Conservation (phyloP, 805 yeast genomes). For the Candida quercuum region DNA sequence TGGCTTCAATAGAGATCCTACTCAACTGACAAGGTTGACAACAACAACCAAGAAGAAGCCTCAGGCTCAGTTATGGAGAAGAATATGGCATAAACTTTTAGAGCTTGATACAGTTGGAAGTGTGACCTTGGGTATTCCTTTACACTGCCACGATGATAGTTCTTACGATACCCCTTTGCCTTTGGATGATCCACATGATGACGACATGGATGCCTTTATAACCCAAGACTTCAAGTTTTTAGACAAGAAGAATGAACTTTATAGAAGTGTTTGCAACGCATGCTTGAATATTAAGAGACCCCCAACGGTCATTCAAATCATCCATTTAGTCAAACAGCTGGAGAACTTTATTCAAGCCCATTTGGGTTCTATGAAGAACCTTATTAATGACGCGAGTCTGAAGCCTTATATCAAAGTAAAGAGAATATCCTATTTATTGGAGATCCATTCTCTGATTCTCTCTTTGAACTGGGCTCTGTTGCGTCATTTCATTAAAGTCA, state of each 20-base stretch:
- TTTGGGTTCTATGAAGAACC: slow-evolving; percentile 23
- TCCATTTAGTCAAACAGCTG: slow-evolving; percentile 26
- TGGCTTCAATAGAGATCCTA: slow-evolving; percentile 56
- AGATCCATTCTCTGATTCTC: slow-evolving; percentile 26
- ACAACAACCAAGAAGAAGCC: slow-evolving; percentile 6
- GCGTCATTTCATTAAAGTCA: slow-evolving; percentile 32
- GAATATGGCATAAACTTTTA: slow-evolving; percentile 20
- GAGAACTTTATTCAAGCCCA: slow-evolving; percentile 26
- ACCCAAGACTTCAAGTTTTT: slow-evolving; percentile 27
- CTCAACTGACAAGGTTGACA: slow-evolving; percentile 13
- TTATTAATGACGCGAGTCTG: slow-evolving; percentile 8
- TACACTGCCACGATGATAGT: slow-evolving; percentile 15
- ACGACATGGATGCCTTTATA: slow-evolving; percentile 33
- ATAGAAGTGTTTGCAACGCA: slow-evolving; percentile 26
- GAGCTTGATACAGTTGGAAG: slow-evolving; percentile 19
- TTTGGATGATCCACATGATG: slow-evolving; percentile 28
- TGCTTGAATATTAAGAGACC: slow-evolving; percentile 28
- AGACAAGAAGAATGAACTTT: slow-evolving; percentile 25
- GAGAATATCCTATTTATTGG: slow-evolving; percentile 19
- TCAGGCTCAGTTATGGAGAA: slow-evolving; percentile 21
- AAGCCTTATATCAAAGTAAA: slow-evolving; percentile 17
- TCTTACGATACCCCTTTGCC: slow-evolving; percentile 22
- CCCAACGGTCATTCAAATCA: slow-evolving; percentile 30
- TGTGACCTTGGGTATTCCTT: slow-evolving; percentile 9
- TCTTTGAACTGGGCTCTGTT: slow-evolving; percentile 33